Evolutionary conservation across 768 basidiomycete species (phyloP), one percentile per base, ranked within the genome.

Genomic region (Cubamyces lactineus): DNA sequence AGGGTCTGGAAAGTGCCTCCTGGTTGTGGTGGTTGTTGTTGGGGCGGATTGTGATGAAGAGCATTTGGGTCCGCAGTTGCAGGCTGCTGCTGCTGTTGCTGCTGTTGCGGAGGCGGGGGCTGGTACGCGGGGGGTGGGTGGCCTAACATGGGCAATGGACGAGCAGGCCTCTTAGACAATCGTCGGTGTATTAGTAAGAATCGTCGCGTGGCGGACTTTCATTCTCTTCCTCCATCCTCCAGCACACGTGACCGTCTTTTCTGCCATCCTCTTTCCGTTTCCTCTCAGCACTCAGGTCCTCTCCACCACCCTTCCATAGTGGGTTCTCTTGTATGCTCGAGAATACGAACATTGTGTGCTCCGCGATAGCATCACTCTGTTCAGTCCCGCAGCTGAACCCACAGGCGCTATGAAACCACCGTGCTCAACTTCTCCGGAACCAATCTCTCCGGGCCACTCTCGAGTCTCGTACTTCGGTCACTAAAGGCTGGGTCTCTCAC

Each of bases 181-280:
- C 63, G 67, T 67, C 61, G 65, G 60, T 65, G 71, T 73, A 73
- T 73, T 73, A 73, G 72, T 73, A 73, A 73, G 72, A 73, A 64
- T 61, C 51, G 57, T 63, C 64, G 68, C 68, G 68, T 67, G 68
- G 63, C 66, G 59, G 62, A 66, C 58, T 61, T 63, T 61, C 39
- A 57, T 63, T 62, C 59, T 52, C 58, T 45, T 34, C 57, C 40
- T n/a, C 53, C 46, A 43, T 26, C 43, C 46, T 28, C 45, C 48
- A 17, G 17, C 50, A 5, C 58, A 61, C 56, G 66, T 64, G 63
- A 64, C 63, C 49, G 40, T 53, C 58, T 26, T 41, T 34, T 34
- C 51, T 43, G 46, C 38, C 39, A 23, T 48, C 59, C 38, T 47
- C 56, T 30, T 19, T 49, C 54, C 43, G 40, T 28, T 43, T 42